A percentile compares a stretch with the other conserved stretches of the same genome.
These are phyloP conservation scores for Xerocomellus dryophilus DNA, from an alignment of 768 basidiomycete genomes.

Conservation along the genomic window DNA sequence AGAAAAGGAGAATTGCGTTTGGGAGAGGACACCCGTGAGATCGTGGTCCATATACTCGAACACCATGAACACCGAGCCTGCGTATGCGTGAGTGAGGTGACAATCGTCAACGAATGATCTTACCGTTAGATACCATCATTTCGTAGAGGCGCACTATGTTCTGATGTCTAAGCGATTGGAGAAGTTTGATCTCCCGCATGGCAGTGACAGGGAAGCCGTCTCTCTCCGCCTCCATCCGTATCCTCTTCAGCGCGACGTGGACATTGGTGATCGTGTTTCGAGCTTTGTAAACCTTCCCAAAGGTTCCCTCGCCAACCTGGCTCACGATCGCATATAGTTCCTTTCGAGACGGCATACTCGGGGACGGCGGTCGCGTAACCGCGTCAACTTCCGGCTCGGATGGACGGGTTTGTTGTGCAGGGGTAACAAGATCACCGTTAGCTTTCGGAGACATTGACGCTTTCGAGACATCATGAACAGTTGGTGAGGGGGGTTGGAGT, in stretches of 20 bases:
- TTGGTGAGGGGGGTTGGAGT: slow-evolving; percentile 17
- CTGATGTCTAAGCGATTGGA: slow-evolving; percentile 85
- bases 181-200: slow-evolving; percentile 96
- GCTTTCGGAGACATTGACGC: slow-evolving; percentile 23
- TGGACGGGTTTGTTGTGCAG: slow-evolving; percentile 18
- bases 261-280: slow-evolving; percentile 72
- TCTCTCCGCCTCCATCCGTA: slow-evolving; percentile 95
- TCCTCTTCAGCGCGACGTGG: slow-evolving; percentile 90
- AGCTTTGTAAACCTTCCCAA: slow-evolving; percentile 98
- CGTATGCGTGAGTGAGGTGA: slow-evolving; percentile 6
- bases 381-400: slow-evolving; percentile 25
- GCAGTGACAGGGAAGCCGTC: slow-evolving; percentile 99
- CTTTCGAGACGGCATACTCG: slow-evolving; percentile 31
- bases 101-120: slow-evolving; percentile 16
- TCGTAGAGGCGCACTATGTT: slow-evolving; percentile 91
- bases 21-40: slow-evolving; percentile 89
- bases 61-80: slow-evolving; percentile 98
- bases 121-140: slow-evolving; percentile 99
- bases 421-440: slow-evolving; percentile 22
- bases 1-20: slow-evolving; percentile 81
- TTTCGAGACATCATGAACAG: slow-evolving; percentile 20
- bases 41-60: slow-evolving; percentile 99
- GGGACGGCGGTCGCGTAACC: slow-evolving; percentile 28
- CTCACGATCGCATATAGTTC: slow-evolving; percentile 84
- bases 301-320: slow-evolving; percentile 98